Base-by-base conservation (phyloP, 2,329 filamentous ascomycete species). In the Simplicillium sp. region DNA sequence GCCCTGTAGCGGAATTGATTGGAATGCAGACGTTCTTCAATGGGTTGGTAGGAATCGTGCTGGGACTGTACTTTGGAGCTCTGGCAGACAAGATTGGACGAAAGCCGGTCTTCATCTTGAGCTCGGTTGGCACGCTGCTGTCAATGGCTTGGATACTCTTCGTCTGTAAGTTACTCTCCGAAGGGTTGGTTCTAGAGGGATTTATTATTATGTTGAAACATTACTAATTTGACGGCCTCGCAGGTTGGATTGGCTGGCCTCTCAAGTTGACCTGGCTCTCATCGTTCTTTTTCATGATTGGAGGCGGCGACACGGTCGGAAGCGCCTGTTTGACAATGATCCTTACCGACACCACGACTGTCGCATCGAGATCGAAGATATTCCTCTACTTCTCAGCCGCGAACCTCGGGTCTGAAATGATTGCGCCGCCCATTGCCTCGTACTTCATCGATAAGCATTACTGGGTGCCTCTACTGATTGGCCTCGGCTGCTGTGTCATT, bases 381-480 rank as follows among this genome's bases (percentile, higher is more conserved):
- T 92, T 95, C 57, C 70, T 95, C 18, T 95, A 95, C 61, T 84
- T 86, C 6, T 86, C 80, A 3, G 88, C 82, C 11, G 89, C 84
- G 14, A 95, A 95, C 55, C 70, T 95, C 3, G 88, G 87, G 3
- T 38, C 40, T 11, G 40, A 38, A n/a, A 31, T 42, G 9, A 32
- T 42, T 35, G 40, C 36, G 32, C 40, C 40, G 7, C 40, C 40
- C 4, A 36, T 42, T n/a, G 40, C 40, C 14, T 38, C 36, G 20
- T 42, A 36, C 32, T 38, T 42, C 31, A 42, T 42, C 40, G 36
- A 42, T 31, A 42, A 12, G 4, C 11, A 36, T 7, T 16, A 35
- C 11, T 42, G 40, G 40, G 15, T 42, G 9, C 40, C 40, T 29
- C 36, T 33, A 3, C 12, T 38, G n/a, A 29, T 42, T 34, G 40